Evolutionary conservation across 257 asterid species (phyloP).

Genomic region (Nicotiana otophora): DNA sequence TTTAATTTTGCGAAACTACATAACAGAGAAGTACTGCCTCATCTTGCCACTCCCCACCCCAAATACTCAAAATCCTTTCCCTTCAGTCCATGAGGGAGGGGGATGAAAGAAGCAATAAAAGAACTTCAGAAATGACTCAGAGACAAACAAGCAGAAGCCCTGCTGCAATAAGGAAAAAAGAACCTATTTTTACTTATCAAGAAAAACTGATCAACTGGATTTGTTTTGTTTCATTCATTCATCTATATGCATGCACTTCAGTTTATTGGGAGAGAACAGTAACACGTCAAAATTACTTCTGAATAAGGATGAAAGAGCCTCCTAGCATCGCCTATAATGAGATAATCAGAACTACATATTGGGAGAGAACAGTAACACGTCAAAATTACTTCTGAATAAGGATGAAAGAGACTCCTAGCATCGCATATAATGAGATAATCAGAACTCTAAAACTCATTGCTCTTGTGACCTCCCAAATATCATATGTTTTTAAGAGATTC

Average conservation of each 20-base stretch:
- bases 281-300: neutral
- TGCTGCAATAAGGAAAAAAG: too few relatives aligned
- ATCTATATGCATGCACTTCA: too few relatives aligned
- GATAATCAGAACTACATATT: neutral
- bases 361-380: neutral
- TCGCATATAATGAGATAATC: neutral
- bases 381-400: neutral
- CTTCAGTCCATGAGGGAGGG: neutral
- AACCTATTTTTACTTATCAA: too few relatives aligned
- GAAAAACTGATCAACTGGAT: too few relatives aligned
- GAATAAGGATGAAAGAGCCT: neutral
- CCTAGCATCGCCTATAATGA: neutral
- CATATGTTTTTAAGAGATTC: neutral
- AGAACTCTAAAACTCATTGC: neutral
- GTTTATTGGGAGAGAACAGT: neutral
- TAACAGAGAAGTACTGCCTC: neutral
- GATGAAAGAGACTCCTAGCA: neutral
- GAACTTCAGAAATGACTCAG: too few relatives aligned
- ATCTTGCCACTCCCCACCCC: neutral
- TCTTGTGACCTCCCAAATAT: neutral
- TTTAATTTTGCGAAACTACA: neutral
- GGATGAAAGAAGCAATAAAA: too few relatives aligned
- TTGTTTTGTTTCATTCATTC: too few relatives aligned
- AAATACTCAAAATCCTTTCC: neutral
- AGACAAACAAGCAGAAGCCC: too few relatives aligned